Conservation (phyloP, 352 stramenopile genomes). For the Pythium coloratum region DNA sequence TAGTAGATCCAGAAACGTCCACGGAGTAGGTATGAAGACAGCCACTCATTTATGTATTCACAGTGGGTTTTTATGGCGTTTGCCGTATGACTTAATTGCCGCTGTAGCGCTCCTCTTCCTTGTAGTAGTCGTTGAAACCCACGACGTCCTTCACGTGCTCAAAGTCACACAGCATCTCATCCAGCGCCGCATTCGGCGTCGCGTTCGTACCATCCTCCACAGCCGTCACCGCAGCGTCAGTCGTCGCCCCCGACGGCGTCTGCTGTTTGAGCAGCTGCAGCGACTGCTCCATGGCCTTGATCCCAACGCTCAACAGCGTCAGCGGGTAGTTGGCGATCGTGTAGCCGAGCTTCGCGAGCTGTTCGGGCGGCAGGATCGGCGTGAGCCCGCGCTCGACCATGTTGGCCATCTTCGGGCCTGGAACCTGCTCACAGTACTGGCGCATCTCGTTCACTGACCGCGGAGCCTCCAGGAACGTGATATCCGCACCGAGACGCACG, state of each 20-base stretch:
- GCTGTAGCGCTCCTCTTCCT: constrained; percentile 69
- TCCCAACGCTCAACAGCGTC: constrained; percentile 91
- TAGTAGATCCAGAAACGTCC: no score
- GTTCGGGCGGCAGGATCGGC: constrained; percentile 83
- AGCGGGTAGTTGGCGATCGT: constrained; percentile 93
- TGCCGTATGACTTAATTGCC: background rate
- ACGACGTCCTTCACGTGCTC: constrained; percentile 91
- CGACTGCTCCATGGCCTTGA: constrained; percentile 91
- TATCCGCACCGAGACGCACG: constrained; percentile 89
- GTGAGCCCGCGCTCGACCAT: constrained; percentile 95
- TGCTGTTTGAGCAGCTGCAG: constrained; percentile 83
- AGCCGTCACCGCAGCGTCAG: background rate
- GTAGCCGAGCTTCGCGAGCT: constrained; percentile 93
- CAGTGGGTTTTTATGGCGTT: no score
- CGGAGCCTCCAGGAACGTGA: constrained; percentile 95
- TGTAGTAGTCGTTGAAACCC: constrained; percentile 92
- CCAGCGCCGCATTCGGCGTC: constrained; percentile 46
- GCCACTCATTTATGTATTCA: no score
- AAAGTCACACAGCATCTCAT: constrained; percentile 90
- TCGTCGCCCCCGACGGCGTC: background rate
- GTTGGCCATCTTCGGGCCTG: constrained; percentile 93
- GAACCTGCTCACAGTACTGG: constrained; percentile 88
- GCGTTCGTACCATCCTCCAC: constrained; percentile 35
- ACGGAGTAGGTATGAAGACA: no score
- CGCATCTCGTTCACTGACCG: constrained; percentile 91